Conservation (phyloP, 2,329 filamentous ascomycete species). For the Cercospora sojina region DNA sequence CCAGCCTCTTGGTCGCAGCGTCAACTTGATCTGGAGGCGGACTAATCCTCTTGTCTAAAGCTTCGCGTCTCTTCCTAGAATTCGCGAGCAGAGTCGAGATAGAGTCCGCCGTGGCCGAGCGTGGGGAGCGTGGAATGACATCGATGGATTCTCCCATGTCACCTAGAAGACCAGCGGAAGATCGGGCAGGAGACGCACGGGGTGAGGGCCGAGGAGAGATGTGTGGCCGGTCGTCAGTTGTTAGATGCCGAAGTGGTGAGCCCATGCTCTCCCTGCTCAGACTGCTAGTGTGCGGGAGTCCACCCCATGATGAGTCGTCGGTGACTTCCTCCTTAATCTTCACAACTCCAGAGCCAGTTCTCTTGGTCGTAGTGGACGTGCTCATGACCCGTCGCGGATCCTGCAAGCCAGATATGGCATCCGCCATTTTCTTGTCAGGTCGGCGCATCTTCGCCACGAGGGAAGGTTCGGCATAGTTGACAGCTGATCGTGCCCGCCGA, state of each 20-base stretch:
- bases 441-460: constrained; percentile 52
- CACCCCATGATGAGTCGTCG: constrained; percentile 28
- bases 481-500: constrained; percentile 47
- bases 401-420: constrained; percentile 43
- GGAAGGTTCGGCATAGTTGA: constrained; percentile 53
- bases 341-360: constrained; percentile 19
- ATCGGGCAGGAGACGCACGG: constrained; percentile 5
- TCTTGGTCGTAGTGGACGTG: constrained; percentile 14
- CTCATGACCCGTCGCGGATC: constrained; percentile 34
- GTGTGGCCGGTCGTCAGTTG: constrained; percentile 13
- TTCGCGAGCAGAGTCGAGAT: constrained; percentile 20
- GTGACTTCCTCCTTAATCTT: constrained; percentile 34
- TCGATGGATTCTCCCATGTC: constrained; percentile 6
- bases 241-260: constrained; percentile 11
- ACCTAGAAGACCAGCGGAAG: neutral
- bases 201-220: constrained; percentile 9
- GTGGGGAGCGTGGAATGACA: neutral
- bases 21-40: constrained; percentile 19
- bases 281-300: constrained; percentile 4
- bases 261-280: constrained; percentile 16
- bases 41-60: constrained; percentile 12
- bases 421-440: constrained; percentile 48
- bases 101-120: constrained; percentile 5
- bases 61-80: constrained; percentile 18
- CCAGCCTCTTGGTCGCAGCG: constrained; percentile 28